Evolutionary conservation across 129 eudicot genomes (phyloP), one percentile per base, ranked within the genome.

Genomic region (Lonicera japonica): DNA sequence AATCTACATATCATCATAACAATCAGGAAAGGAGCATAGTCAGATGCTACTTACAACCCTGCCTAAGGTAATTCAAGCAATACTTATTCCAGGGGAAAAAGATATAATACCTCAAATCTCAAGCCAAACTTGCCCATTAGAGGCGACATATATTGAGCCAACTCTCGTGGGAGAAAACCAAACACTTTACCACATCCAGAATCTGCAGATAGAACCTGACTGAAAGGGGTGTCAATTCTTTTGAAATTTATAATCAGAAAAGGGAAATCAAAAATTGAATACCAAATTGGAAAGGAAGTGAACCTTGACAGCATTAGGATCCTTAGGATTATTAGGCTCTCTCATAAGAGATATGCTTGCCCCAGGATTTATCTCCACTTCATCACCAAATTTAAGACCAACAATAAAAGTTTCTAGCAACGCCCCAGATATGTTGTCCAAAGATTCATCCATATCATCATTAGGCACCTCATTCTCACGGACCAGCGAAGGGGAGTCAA

Each of bases 251-350:
- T 47, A 62, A 56, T 18, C 12, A 41, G 60, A 21, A 57, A 54
- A 68, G 8, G 7, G 16, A 56, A 62, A 54, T 41, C 40, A 40
- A 67, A 69, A 55, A 29, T 11, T 18, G 53, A 45, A 56, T 46
- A 46, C 62, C 15, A 60, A 17, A 47, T 29, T 29, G 58, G 34
- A 22, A 17, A 5, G 50, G 64, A 59, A 58, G 61, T 39, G 36
- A 78, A 91, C 97, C 95, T 91, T 87, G 65, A 87, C 58, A 16
- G 96, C 96, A 84, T 91, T 82, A 25, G 79, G 72, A 71, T 91
- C 97, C 72, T 87, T 91, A n/a, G 62, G 54, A 64, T 91, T 91
- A 63, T 64, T 67, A 58, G 88, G 82, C 64, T 87, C 97, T 75
- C 97, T 79, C n/a, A 58, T 67, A 60, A 91, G 87, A 63, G 66